phyloP scores from a whole-genome alignment of 2,329 filamentous ascomycete genomes.

The Fusarium chaquense region DNA sequence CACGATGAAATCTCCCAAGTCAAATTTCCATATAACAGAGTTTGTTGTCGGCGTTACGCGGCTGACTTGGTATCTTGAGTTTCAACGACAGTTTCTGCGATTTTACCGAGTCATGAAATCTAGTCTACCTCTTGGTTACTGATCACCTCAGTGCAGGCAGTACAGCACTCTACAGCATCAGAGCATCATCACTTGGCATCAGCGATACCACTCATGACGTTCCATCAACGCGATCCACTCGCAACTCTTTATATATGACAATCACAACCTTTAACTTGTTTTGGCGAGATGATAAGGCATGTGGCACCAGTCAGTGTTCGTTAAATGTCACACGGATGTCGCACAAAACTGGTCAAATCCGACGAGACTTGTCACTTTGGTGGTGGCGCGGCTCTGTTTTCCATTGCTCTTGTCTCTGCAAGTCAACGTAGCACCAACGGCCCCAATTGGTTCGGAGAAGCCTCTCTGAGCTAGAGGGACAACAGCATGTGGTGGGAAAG shows the following conservation, averaged over 20 bases:
- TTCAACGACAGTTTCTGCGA: not conserved
- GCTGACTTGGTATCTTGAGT: constrained; percentile 10
- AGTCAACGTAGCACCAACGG: constrained; percentile 3
- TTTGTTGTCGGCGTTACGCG: not conserved
- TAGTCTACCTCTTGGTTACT: not conserved
- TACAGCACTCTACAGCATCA: not conserved
- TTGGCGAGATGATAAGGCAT: constrained; percentile 12
- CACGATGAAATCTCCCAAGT: not conserved
- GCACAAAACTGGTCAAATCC: constrained; percentile 16
- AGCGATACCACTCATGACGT: not conserved
- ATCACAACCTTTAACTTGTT: not conserved
- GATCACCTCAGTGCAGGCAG: not conserved
- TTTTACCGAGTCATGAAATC: constrained; percentile 14
- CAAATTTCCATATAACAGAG: not conserved
- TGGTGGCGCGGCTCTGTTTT: constrained; percentile 33
- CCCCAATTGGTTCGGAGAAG: constrained; percentile 19
- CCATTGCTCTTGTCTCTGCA: constrained; percentile 1
- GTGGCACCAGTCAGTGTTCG: constrained; percentile 37
- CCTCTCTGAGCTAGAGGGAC: constrained; percentile 3
- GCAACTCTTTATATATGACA: constrained; percentile 3
- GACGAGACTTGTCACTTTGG: constrained; percentile 16
- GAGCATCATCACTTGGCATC: not conserved
- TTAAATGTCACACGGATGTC: constrained; percentile 27
- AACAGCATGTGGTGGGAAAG: constrained; percentile 27
- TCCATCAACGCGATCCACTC: not conserved